phyloP scores from a whole-genome alignment of 345 rosid species.

The Pugionium dolabratum region DNA sequence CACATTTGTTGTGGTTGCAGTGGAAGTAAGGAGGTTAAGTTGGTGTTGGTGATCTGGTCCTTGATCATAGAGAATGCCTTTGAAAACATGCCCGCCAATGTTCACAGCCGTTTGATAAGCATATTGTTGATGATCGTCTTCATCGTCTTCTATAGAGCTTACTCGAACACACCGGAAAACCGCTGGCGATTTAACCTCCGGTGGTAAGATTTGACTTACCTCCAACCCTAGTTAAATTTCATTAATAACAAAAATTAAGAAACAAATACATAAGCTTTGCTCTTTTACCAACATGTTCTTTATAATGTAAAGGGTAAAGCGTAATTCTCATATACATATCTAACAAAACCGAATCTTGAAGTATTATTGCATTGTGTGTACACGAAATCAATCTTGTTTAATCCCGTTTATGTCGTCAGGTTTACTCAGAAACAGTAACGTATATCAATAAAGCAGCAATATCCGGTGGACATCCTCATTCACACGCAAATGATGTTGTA shows the following conservation, averaged over 20 bases:
- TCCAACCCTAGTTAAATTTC: conserved; percentile 56
- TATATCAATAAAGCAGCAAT: conserved; percentile 29
- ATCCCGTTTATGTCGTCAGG: conserved; percentile 48
- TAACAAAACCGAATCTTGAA: neutral
- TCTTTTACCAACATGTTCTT: neutral
- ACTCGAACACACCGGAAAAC: conserved; percentile 63
- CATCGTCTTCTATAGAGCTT: conserved; percentile 51
- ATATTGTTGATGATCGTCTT: conserved; percentile 51
- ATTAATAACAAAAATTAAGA: neutral
- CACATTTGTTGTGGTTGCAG: conserved; percentile 13
- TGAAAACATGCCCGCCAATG: conserved; percentile 73
- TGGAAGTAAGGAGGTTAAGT: conserved; percentile 58
- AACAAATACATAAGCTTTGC: neutral
- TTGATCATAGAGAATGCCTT: conserved; percentile 74
- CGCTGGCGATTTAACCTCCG: conserved; percentile 59
- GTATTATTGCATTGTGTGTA: conserved; percentile 11
- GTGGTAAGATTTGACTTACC: conserved; percentile 49
- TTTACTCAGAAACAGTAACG: conserved; percentile 53
- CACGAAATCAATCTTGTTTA: conserved; percentile 26
- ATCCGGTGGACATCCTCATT: conserved; percentile 48
- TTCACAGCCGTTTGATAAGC: conserved; percentile 78
- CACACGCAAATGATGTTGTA: conserved; percentile 59
- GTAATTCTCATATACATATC: too few species aligned
- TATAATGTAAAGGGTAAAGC: too few species aligned
- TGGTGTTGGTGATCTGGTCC: conserved; percentile 56